Evolutionary conservation across 2,329 filamentous ascomycete species (phyloP), one percentile per base, ranked within the genome.

Genomic region (Tothia fuscella): DNA sequence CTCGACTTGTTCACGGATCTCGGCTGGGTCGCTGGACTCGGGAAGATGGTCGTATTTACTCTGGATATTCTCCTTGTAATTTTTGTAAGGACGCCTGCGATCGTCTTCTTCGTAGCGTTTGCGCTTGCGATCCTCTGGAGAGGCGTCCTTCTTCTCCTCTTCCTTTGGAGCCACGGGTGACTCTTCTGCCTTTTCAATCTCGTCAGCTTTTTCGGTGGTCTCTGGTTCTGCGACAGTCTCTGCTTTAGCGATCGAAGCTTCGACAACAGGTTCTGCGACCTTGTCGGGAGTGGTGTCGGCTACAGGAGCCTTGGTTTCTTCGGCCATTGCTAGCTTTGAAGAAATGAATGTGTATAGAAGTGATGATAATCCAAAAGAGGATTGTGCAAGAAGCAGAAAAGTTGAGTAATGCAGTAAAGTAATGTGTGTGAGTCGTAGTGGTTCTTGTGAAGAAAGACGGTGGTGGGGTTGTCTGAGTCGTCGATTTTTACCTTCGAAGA

Each of bases 1-100:
- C 59, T 95, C 87, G 53, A 94, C 84, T 72, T 93, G 88, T 56
- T 80, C 80, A 59, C 85, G 81, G 54, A 95, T 94, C 62, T 82
- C 75, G 19, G 70, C 71, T 2, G 82, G 82, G 60, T 95, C 84
- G 52, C 82, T 78, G 19, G 80, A 81, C 56, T 85, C 79, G 37
- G 76, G 77, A 38, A 83, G 72, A 53, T 56, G 49, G 22, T 56
- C 51, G 46, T 56, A 61, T 44, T 87, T 79, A 44, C 80, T 84
- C 61, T 83, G 85, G 60, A 70, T 70, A 51, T 81, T 80, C 22
- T 31, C 30, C n/a, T 43, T 35, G 25, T 22, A 17, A 12, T 36
- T 21, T 16, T 43, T 26, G 39, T 9, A 17, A n/a, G 10, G 14
- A 14, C 20, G 14, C 10, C 26, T 17, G 39, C 39, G n/a, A 7